Evolutionary conservation across 1,284 basidiomycete genomes (phyloP), one percentile per base, ranked within the genome.

Genomic region (Heterobasidion annosum): DNA sequence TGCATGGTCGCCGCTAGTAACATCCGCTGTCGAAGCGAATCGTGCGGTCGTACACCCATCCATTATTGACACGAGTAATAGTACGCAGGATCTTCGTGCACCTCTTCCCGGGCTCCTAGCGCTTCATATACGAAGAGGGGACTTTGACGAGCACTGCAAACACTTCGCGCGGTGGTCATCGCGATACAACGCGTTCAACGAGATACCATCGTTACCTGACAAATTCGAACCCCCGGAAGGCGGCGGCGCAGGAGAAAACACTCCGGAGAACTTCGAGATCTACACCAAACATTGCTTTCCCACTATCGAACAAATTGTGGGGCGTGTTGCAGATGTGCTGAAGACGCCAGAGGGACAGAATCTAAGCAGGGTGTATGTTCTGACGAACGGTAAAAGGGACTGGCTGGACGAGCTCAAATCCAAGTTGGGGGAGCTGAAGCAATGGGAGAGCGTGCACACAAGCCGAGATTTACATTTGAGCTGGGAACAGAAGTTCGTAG

Each of bases 111-210:
- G 80, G 1, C 69, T 87, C 13, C 67, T 88, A 34, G 85, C 82
- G 0, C 61, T 88, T 10, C 85, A 89, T 61, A 68, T 88, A 48
- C 78, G 85, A 0, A 72, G 83, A 1, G 86, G 85, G 8, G 86
- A 88, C 64, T 88, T 79, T 64, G 70, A 64, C 35, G 71, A 76
- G 0, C 84, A 86, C 63, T 88, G 85, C 61, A 67, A 70, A 6
- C 72, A 77, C 56, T 73, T 86, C 37, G 76, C 76, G 1, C 61
- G 66, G 3, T 83, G 77, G 77, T 64, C 66, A 19, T 64, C 75
- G 0, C 59, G 63, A 0, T 87, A 77, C 66, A 78, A 79, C 66
- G 83, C 79, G 4, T 73, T 84, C 58, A 85, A 83, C 62, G 72
- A 75, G 51, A 74, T 79, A 56, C 73, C 77, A 0, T 64, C 63